Percentiles rank a stretch among this genome's conserved stretches.
phyloP scores from a whole-genome alignment of 2,329 filamentous ascomycete species.

The Dactylellina leptospora region DNA sequence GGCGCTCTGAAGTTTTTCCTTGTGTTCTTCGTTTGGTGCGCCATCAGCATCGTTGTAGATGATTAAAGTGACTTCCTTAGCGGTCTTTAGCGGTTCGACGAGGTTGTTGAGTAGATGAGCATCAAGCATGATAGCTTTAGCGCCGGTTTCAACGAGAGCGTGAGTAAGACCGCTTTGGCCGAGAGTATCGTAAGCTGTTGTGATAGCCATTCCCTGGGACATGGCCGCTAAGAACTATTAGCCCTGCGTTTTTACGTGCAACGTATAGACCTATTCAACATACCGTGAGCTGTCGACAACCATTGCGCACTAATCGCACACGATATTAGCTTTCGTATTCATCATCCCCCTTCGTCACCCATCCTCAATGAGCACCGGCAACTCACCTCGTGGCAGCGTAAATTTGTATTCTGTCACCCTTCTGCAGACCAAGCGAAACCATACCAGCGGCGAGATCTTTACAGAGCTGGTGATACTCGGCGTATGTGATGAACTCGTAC shows the following conservation, averaged over 20 bases:
- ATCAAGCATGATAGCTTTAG: constrained; percentile 86
- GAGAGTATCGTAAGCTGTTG: constrained; percentile 93
- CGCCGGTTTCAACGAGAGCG: constrained; percentile 81
- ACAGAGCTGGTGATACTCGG: constrained; percentile 77
- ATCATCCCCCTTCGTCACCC: not conserved
- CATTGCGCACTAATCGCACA: constrained; percentile 72
- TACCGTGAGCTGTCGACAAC: constrained; percentile 80
- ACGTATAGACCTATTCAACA: no score
- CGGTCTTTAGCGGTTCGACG: constrained; percentile 68
- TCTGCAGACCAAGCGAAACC: constrained; percentile 75
- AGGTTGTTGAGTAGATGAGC: constrained; percentile 75
- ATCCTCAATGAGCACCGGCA: not conserved
- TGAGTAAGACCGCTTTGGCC: constrained; percentile 84
- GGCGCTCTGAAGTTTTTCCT: constrained; percentile 67
- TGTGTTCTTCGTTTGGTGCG: constrained; percentile 65
- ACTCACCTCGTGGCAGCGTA: constrained; percentile 81
- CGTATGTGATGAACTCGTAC: constrained; percentile 80
- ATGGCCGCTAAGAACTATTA: constrained; percentile 65
- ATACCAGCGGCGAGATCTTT: constrained; percentile 76
- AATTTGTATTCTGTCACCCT: constrained; percentile 76
- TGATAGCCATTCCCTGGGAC: constrained; percentile 88
- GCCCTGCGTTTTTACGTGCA: no score
- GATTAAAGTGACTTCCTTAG: constrained; percentile 68
- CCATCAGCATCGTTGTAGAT: constrained; percentile 69
- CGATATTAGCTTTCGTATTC: constrained; percentile 15